These are phyloP conservation scores for Macrophomina pseudophaseolina DNA, from an alignment of 2,329 filamentous ascomycete genomes.

Conservation along the genomic window DNA sequence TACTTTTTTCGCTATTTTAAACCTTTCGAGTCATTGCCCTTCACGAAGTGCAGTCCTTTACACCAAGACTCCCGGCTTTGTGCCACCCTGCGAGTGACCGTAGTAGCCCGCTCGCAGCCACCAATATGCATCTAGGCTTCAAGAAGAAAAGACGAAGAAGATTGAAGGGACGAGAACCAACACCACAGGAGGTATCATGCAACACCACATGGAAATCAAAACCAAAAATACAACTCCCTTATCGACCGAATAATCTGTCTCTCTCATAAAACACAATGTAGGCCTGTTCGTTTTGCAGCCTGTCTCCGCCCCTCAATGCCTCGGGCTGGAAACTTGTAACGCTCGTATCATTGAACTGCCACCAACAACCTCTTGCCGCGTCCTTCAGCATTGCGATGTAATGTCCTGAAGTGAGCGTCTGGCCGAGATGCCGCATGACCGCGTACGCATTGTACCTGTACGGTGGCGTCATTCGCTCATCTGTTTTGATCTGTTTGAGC, in stretches of 20 bases:
- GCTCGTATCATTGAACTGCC: constrained; percentile 63
- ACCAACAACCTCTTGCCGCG: constrained; percentile 60
- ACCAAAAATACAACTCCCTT: neutral
- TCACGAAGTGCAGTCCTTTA: no score
- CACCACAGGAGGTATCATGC: constrained; percentile 23
- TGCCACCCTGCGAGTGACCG: no score
- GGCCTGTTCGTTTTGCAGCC: constrained; percentile 66
- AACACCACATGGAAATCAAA: neutral
- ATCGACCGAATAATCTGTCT: constrained; percentile 14
- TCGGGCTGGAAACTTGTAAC: constrained; percentile 63
- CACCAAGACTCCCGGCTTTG: neutral
- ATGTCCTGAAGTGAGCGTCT: constrained; percentile 72
- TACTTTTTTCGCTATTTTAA: neutral
- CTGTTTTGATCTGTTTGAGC: constrained; percentile 42
- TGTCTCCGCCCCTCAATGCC: constrained; percentile 53
- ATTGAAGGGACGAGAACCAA: neutral
- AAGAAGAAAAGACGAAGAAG: neutral
- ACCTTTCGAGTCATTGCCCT: no score
- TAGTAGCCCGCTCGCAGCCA: neutral
- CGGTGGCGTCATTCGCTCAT: constrained; percentile 56
- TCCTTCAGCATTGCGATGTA: constrained; percentile 71
- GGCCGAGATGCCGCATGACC: constrained; percentile 77
- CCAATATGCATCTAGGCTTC: neutral
- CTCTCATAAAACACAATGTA: constrained; percentile 69
- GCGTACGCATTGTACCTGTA: constrained; percentile 86